phyloP scores from a whole-genome alignment of 371 early-diverging fungal genomes.

The Mucor saturninus region DNA sequence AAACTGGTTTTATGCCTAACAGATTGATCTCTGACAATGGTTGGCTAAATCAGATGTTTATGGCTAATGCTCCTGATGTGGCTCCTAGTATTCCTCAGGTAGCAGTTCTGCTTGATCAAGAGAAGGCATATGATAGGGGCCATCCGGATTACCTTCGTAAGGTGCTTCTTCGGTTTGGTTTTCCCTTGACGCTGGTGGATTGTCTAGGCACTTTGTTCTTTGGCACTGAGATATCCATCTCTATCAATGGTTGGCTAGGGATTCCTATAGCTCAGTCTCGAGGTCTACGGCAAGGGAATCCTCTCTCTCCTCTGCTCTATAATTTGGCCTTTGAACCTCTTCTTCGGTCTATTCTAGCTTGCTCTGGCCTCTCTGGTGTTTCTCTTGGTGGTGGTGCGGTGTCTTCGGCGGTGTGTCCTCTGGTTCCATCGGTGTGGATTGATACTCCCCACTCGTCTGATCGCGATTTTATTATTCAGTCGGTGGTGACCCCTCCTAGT shows the following conservation, averaged over 20 bases:
- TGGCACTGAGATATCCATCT: neutral
- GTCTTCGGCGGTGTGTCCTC: too few relatives aligned
- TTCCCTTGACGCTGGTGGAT: neutral
- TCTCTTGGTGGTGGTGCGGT: too few relatives aligned
- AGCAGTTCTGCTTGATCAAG: slow-evolving; percentile 15
- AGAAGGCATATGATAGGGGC: slow-evolving; percentile 29
- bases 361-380: neutral
- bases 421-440: slow-evolving; percentile 4
- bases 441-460: slow-evolving; percentile 28
- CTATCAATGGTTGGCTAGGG: slow-evolving; percentile 18
- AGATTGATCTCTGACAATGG: slow-evolving; percentile 31
- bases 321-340: slow-evolving; percentile 21
- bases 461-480: too few relatives aligned
- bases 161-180: neutral
- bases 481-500: slow-evolving; percentile 16
- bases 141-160: slow-evolving; percentile 21
- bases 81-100: neutral
- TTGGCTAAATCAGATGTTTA: slow-evolving; percentile 13
- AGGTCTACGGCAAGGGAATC: slow-evolving; percentile 24
- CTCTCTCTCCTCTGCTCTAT: slow-evolving; percentile 20
- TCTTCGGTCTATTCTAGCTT: neutral
- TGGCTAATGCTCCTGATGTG: slow-evolving; percentile 6
- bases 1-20: slow-evolving; percentile 19
- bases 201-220: slow-evolving; percentile 10
- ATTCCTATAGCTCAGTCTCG: neutral